A percentile compares a stretch with the other conserved stretches of the same genome.
Conservation (phyloP, 805 yeast genomes). For the Candida coquimbonensis region DNA sequence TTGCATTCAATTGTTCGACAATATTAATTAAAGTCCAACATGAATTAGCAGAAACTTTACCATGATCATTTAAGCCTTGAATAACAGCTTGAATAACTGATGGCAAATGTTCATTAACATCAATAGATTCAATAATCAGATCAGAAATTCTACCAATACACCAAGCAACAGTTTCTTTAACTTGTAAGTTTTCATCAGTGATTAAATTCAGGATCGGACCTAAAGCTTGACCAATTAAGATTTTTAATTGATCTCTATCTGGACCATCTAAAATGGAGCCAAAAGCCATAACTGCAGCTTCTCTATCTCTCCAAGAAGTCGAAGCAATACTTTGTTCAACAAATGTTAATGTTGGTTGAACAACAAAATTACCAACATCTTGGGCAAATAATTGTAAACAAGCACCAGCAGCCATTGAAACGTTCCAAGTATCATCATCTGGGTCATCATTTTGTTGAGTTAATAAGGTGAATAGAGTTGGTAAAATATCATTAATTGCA, state of each 20-base stretch:
- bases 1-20: constrained; percentile 66
- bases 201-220: constrained; percentile 70
- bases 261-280: constrained; percentile 97
- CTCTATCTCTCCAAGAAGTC: constrained; percentile 76
- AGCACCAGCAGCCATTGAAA: constrained; percentile 98
- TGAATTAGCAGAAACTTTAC: constrained; percentile 92
- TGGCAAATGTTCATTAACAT: constrained; percentile 57
- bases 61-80: constrained; percentile 81
- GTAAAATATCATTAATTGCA: constrained; percentile 81
- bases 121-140: constrained; percentile 69
- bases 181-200: constrained; percentile 71
- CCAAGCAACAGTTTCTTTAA: constrained; percentile 97
- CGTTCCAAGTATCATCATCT: constrained; percentile 96
- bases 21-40: constrained; percentile 96
- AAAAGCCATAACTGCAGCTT: constrained; percentile 98
- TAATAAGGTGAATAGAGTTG: constrained; percentile 72
- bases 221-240: constrained; percentile 74
- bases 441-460: constrained; percentile 89
- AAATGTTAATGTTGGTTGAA: constrained; percentile 76
- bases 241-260: constrained; percentile 58
- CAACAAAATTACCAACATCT: constrained; percentile 78
- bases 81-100: constrained; percentile 65
- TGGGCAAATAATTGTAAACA: constrained; percentile 92
- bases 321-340: constrained; percentile 67
- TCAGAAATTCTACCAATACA: constrained; percentile 96